Base-by-base conservation (phyloP, 2,329 filamentous ascomycete species). In the Plectosphaerella sp. region DNA sequence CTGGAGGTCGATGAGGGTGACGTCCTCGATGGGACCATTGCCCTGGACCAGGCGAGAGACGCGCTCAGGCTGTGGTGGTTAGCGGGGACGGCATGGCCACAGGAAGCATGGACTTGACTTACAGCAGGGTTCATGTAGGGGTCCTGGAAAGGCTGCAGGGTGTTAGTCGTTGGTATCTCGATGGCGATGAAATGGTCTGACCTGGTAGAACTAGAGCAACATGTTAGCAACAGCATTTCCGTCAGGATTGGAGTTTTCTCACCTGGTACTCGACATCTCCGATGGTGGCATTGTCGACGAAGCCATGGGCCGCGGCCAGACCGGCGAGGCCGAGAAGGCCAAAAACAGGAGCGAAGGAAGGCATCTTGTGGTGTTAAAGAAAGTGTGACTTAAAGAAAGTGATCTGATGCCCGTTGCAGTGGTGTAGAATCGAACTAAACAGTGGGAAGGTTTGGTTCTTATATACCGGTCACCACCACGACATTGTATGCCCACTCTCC, bases 31-130 rank as follows among this genome's bases (percentile, higher is more conserved):
- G 1, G 81, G 80, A 4, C 82, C 80, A 63, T 84, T 83, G 37
- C 80, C 80, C 53, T 78, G 72, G 52, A 84, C 75, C 8, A 71
- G 68, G 16, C 81, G 77, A n/a, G 80, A 80, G 62, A 84, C 76
- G 33, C 55, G 50, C 16, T 57, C 48, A 24, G 53, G 55, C 55
- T 57, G 18, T 43, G 41, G 22, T 4, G 41, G 39, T 45, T 5
- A 12, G 10, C 16, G 24, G 10, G 9, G 10, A 15, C n/a, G 14
- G 37, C 15, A 8, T 41, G 10, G 37, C 16, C 4, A n/a, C 15
- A n/a, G 14, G 35, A 8, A 8, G 11, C 11, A 39, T n/a, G 37
- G 3, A 1, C 4, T 41, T 15, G 10, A 52, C 50, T 39, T 12
- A 54, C 52, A 15, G 43, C 36, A 18, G 52, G 52, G 39, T 51